Evolutionary conservation across 495 filamentous ascomycete genomes (phyloP), one percentile per base, ranked within the genome.

Genomic region (Talaromyces liani): DNA sequence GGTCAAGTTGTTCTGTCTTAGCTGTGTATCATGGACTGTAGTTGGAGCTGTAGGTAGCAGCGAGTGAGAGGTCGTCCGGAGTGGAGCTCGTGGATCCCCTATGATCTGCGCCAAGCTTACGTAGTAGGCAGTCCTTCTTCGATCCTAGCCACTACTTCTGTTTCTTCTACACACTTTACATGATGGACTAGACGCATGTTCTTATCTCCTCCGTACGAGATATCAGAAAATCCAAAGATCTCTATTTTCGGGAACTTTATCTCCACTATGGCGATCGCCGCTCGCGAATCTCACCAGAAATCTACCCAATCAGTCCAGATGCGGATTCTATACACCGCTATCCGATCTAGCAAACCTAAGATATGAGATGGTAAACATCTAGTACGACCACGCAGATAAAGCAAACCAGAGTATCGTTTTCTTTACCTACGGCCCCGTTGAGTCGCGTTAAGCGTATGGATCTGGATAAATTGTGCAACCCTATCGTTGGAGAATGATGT

Each of bases 41-140:
- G 51, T 55, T 55, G 51, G 29, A 25, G 51, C 25, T 55, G 51
- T 55, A 7, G 45, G 34, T 39, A 8, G 34, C 34, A 39, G 34
- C 34, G 34, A 39, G 34, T 53, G 47, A 24, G 22, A 53, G n/a
- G 53, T 56, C 20, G 53, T 49, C n/a, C 45, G 6, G 53, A 56
- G 53, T 56, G 53, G 53, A 56, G 53, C 53, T 27, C 18, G 49
- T 54, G 49, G 49, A 54, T 54, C 49, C 18, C 45, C 45, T 9
- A 49, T 56, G 53, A 56, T 56, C 53, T 56, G 24, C 53, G 53
- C 53, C 53, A 56, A 56, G 53, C 27, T 56, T 49, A 0, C 29
- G 3, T 10, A 34, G 33, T 45, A 24, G 22, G 22, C 22, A 24
- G 22, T 24, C 22, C 39, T n/a, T 45, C 16, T 16, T 45, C 14